Evolutionary conservation across 2,329 filamentous ascomycete genomes (phyloP).

Genomic region (Fusarium sp.): DNA sequence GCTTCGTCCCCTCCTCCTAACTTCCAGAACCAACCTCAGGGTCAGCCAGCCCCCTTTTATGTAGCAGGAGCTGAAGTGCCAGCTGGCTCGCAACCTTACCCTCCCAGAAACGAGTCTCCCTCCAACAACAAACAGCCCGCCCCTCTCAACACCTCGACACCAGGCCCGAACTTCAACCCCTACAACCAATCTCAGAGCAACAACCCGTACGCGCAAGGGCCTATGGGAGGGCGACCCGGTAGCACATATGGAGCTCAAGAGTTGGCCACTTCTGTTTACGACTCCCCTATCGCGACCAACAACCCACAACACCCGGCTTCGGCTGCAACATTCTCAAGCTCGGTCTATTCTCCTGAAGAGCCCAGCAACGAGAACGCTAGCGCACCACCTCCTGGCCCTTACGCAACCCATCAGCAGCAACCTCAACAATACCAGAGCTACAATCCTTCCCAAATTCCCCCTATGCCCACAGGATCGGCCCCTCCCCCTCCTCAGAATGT

Average conservation of each 20-base stretch:
- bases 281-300: constrained; percentile 73
- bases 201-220: constrained; percentile 58
- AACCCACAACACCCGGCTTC: constrained; percentile 52
- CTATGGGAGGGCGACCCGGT: constrained; percentile 65
- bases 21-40: constrained; percentile 64
- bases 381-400: constrained; percentile 45
- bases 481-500: constrained; percentile 46
- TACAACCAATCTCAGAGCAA: constrained; percentile 55
- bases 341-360: constrained; percentile 62
- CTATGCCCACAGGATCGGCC: constrained; percentile 52
- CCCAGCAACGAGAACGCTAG: constrained; percentile 43
- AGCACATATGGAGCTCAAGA: constrained; percentile 81
- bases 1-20: constrained; percentile 63
- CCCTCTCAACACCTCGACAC: constrained; percentile 64
- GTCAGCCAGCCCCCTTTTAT: constrained; percentile 72
- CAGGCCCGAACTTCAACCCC: constrained; percentile 56
- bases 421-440: constrained; percentile 57
- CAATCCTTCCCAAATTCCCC: constrained; percentile 53
- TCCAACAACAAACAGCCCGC: constrained; percentile 61
- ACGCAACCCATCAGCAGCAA: constrained; percentile 47
- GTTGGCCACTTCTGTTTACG: constrained; percentile 80
- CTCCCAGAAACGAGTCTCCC: constrained; percentile 63
- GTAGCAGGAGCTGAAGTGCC: constrained; percentile 69
- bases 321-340: constrained; percentile 57
- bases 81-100: constrained; percentile 59